Evolutionary conservation across 257 asterid genomes (phyloP), one percentile per base, ranked within the genome.

Genomic region (Verbena officinalis): DNA sequence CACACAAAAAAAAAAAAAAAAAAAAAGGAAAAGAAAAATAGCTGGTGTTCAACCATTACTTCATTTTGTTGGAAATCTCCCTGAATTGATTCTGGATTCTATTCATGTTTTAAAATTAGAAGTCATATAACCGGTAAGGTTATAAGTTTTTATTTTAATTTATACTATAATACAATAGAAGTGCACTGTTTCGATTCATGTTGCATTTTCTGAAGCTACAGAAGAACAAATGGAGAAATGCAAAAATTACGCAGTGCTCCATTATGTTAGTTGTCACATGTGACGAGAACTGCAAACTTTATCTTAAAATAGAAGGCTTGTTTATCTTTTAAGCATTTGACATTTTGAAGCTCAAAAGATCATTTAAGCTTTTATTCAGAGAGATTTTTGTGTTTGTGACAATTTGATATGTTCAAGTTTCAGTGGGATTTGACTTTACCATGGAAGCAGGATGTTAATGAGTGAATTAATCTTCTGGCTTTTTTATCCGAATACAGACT

Each of bases 291-390:
- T 7, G 8, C n/a, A 20, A 48, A 43, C 42, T 22, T 20, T 45
- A 44, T 44, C 23, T 44, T 56, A 20, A 27, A 61, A 42, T n/a
- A 21, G 21, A 34, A 42, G 50, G 17, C 22, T 42, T 62, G 30
- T 21, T 30, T 40, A 5, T 39, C 33, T 30, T n/a, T 43, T 30
- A 30, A 30, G 15, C n/a, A 60, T 16, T 38, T 62, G 22, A 49
- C 39, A 49, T 55, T 46, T 40, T 12, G 44, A 64, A 64, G 51
- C 59, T 57, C 49, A 24, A 44, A 46, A 59, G 56, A 36, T 63
- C n/a, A n/a, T n/a, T n/a, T 46, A 40, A 48, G 49, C 61, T 22
- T 34, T 54, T 65, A 13, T 30, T 61, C 13, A 8, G 19, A 34
- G 49, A 56, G 55, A 1, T 34, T 27, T 55, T 55, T 10, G 7